Percentiles rank a stretch among this genome's conserved stretches.
phyloP scores from a whole-genome alignment of 2,329 filamentous ascomycete genomes.

The Hypoxylon sp. region DNA sequence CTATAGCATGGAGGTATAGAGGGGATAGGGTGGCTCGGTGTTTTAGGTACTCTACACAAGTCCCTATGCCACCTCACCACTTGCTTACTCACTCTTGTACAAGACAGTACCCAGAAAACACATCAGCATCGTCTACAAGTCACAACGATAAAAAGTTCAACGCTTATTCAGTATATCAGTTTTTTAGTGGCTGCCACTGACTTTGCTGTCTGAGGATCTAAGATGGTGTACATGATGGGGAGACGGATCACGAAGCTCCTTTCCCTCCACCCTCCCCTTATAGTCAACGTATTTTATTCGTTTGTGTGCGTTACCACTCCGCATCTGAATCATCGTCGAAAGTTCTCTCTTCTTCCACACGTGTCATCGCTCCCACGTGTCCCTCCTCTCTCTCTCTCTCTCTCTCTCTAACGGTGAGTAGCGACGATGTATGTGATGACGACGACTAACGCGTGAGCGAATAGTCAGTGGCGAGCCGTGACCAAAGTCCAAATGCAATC shows the following conservation, averaged over 20 bases:
- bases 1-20: too few species aligned
- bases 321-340: background rate
- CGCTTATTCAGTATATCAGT: slow-evolving; percentile 38
- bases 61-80: background rate
- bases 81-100: background rate
- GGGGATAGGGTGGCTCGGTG: too few species aligned
- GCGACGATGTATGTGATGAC: background rate
- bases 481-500: slow-evolving; percentile 44
- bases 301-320: background rate
- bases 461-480: slow-evolving; percentile 39
- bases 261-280: slow-evolving; percentile 1
- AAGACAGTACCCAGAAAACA: background rate
- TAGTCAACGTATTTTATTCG: background rate
- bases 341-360: background rate
- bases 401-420: too few species aligned
- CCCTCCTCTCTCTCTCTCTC: too few species aligned
- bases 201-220: slow-evolving; percentile 43
- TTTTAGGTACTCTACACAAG: too few species aligned
- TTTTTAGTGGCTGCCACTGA: slow-evolving; percentile 44
- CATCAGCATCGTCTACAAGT: too few species aligned
- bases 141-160: background rate
- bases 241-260: slow-evolving; percentile 2
- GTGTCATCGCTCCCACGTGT: background rate
- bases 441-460: slow-evolving; percentile 17
- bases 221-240: slow-evolving; percentile 38